Evolutionary conservation across 192 early-diverging fungal species (phyloP).

Genomic region (Funneliformis geosporum): DNA sequence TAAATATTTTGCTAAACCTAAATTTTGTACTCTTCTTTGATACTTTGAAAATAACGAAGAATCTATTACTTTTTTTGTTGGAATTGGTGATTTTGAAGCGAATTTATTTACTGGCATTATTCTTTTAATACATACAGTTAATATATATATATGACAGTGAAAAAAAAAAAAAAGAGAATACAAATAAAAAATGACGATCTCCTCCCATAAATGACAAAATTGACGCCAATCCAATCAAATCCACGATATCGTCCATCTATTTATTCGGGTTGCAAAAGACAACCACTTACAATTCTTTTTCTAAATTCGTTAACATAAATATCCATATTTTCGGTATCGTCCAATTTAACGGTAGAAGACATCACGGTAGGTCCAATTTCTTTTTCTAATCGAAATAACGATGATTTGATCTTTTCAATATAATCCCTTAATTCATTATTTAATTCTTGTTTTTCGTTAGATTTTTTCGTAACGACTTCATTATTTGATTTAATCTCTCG

Average conservation of each 20-base stretch:
- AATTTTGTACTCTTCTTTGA: not conserved
- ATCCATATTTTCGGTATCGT: conserved; percentile 30
- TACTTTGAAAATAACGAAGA: not conserved
- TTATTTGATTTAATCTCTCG: not conserved
- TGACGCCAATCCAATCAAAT: too few relatives aligned
- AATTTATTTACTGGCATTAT: not conserved
- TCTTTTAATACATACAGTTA: too few relatives aligned
- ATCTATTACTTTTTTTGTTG: not conserved
- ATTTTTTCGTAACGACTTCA: not conserved
- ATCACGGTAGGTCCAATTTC: conserved; percentile 29
- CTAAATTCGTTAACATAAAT: conserved; percentile 25
- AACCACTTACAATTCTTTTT: conserved; percentile 20
- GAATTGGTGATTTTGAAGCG: not conserved
- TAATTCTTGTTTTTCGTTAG: not conserved
- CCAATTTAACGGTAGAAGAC: conserved; percentile 24
- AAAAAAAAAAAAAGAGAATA: too few relatives aligned
- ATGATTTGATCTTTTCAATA: conserved; percentile 4
- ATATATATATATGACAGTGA: too few relatives aligned
- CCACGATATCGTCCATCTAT: not conserved
- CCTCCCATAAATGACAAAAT: too few relatives aligned
- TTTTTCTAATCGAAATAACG: conserved; percentile 22
- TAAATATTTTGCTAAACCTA: not conserved
- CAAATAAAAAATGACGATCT: too few relatives aligned
- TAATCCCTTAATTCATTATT: not conserved
- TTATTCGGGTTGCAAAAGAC: conserved; percentile 26